These are phyloP conservation scores for Onygenales sp. DNA, from an alignment of 2,329 filamentous ascomycete species.

Conservation along the genomic window DNA sequence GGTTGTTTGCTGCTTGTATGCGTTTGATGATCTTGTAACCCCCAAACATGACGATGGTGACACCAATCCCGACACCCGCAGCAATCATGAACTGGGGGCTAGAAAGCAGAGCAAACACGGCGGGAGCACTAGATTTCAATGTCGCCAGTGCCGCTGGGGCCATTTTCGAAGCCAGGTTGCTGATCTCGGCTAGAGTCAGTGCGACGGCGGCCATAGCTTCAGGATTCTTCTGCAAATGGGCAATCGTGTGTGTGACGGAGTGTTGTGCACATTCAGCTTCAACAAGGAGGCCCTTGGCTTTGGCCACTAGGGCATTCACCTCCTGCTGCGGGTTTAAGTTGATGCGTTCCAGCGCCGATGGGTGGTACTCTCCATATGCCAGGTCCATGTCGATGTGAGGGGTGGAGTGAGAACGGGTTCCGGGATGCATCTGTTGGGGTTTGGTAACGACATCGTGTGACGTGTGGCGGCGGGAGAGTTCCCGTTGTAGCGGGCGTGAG, in stretches of 20 bases:
- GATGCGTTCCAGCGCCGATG: constrained; percentile 42
- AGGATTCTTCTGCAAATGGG: constrained; percentile 69
- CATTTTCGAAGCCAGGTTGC: constrained; percentile 70
- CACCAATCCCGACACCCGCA: constrained; percentile 75
- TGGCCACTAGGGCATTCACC: constrained; percentile 59
- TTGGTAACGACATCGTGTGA: constrained; percentile 21
- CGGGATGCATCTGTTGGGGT: constrained; percentile 9
- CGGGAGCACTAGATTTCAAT: constrained; percentile 72
- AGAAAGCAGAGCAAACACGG: constrained; percentile 74
- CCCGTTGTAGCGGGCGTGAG: constrained; percentile 10
- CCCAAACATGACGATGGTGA: constrained; percentile 92
- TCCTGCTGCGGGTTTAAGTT: constrained; percentile 33
- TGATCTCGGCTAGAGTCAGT: constrained; percentile 84
- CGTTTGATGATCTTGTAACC: constrained; percentile 96
- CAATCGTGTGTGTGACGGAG: constrained; percentile 71
- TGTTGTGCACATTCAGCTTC: constrained; percentile 86
- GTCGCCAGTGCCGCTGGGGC: constrained; percentile 67
- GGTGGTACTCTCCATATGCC: constrained; percentile 79
- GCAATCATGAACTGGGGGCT: constrained; percentile 93
- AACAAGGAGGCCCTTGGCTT: constrained; percentile 67
- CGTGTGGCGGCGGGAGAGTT: constrained; percentile 30
- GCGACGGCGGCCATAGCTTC: constrained; percentile 92
- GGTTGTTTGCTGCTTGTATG: constrained; percentile 42
- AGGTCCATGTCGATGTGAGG: constrained; percentile 71
- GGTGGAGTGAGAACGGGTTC: constrained; percentile 16